Evolutionary conservation across 179 eudicot species (phyloP).

Genomic region (Nepenthes alata): DNA sequence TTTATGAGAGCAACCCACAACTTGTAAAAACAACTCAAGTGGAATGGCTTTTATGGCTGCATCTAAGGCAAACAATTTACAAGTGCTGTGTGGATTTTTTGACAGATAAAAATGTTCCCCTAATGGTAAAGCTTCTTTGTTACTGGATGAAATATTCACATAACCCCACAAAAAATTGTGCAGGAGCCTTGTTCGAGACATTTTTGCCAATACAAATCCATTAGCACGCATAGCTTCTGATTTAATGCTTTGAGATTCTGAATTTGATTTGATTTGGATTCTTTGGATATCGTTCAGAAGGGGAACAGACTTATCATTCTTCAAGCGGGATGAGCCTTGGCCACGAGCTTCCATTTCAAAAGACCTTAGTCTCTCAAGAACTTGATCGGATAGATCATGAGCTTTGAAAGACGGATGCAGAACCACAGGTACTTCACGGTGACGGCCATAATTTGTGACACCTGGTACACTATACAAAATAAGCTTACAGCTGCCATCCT

Average conservation of each 20-base stretch:
- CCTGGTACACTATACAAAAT: constrained; percentile 51
- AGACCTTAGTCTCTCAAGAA: constrained; percentile 66
- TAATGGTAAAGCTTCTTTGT: constrained; percentile 31
- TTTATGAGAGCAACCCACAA: constrained; percentile 60
- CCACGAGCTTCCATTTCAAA: constrained; percentile 60
- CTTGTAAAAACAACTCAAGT: constrained; percentile 76
- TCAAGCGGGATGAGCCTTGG: constrained; percentile 30
- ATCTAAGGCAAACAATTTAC: constrained; percentile 51
- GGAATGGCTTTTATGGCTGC: constrained; percentile 80
- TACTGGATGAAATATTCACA: constrained; percentile 32
- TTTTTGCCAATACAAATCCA: constrained; percentile 84
- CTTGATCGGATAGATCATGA: constrained; percentile 53
- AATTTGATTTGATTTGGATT: constrained; percentile 24
- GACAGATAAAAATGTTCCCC: constrained; percentile 30
- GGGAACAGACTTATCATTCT: constrained; percentile 50
- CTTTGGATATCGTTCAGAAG: constrained; percentile 56
- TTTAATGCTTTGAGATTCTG: constrained; percentile 35
- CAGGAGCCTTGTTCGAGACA: constrained; percentile 77
- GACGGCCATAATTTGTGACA: constrained; percentile 68
- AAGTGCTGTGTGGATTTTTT: constrained; percentile 67
- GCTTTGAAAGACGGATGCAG: constrained; percentile 60
- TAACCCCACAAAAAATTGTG: constrained; percentile 68
- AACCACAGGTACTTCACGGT: constrained; percentile 43
- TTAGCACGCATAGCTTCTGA: constrained; percentile 67
- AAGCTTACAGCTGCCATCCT: constrained; percentile 68